Base-by-base conservation (phyloP, 495 filamentous ascomycete species). In the Clavariopsis aquatica region DNA sequence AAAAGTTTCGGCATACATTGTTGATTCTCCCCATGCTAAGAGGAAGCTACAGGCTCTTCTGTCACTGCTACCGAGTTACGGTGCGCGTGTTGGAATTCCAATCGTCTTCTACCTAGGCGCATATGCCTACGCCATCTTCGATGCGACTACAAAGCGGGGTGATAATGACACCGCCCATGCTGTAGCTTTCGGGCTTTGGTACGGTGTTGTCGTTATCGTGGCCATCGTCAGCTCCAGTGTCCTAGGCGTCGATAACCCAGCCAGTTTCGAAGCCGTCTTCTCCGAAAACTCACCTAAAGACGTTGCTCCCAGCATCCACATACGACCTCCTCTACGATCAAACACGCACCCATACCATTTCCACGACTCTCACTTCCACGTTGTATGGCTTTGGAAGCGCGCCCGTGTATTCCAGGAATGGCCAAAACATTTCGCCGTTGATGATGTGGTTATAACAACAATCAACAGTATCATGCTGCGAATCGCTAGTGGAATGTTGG, bases 141-240 rank as follows among this genome's bases (percentile, higher is more conserved):
- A 58, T 12, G 56, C 56, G 7, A 24, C 43, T 3, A n/a, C 22
- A n/a, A 46, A 43, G 56, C 34, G 22, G 29, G 56, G 56, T 1
- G 56, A 58, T n/a, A 49, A 58, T 19, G 56, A 58, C 38, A 58
- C 56, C n/a, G 56, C 56, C 3, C 56, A 58, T 19, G 36, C 56
- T 1, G 36, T 58, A 10, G 56, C 56, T 2, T 58, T 58, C 43
- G 56, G 56, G 2, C 28, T 58, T 1, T 58, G 56, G 56, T 58
- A 58, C 43, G 56, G 56, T 45, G 36, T 46, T 19, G 28, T 58
- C 17, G 56, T 58, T 10, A 58, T 58, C 20, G 36, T 41, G 6
- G 56, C 56, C 15, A 58, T 58, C 22, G 43, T 58, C 2, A 45
- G 31, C 38, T 58, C 56, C 12, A 47, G 20, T 19, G 12, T 49